Conservation (phyloP, 805 yeast species). For the Lipomyces spencermartinsiae region DNA sequence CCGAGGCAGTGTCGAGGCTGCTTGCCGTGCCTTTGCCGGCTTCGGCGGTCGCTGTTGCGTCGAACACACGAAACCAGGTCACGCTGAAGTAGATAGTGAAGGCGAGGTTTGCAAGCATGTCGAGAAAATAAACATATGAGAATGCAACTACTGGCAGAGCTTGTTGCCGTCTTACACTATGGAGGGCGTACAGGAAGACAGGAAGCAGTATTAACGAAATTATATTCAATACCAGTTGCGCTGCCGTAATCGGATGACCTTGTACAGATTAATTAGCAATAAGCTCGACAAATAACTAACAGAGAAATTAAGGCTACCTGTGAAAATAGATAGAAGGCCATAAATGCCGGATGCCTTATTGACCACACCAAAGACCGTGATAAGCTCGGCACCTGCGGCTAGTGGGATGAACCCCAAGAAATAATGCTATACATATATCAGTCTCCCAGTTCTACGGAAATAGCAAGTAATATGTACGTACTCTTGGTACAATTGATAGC, state of each 20-base stretch:
- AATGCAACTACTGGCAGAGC: constrained; percentile 68
- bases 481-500: constrained; percentile 12
- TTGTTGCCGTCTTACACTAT: constrained; percentile 58
- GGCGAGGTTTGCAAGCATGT: constrained; percentile 68
- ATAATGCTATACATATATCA: constrained; percentile 19
- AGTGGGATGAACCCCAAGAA: constrained; percentile 78
- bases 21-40: constrained; percentile 15
- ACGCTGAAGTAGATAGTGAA: constrained; percentile 77
- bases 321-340: constrained; percentile 83
- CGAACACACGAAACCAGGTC: constrained; percentile 65
- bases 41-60: constrained; percentile 2
- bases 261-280: neutral
- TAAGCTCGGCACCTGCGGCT: constrained; percentile 84
- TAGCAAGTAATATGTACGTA: neutral
- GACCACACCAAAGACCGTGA: constrained; percentile 74
- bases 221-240: constrained; percentile 83
- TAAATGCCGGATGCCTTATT: constrained; percentile 90
- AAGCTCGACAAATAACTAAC: neutral
- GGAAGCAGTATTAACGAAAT: constrained; percentile 68
- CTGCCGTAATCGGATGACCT: constrained; percentile 80
- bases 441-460: neutral
- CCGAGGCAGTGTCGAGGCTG: constrained; percentile 33
- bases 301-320: constrained; percentile 47
- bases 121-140: constrained; percentile 66
- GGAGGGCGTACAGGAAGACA: constrained; percentile 66